Percentiles rank a stretch among this genome's conserved stretches.
phyloP scores from a whole-genome alignment of 495 filamentous ascomycete genomes.

The Margaritispora aquatica region DNA sequence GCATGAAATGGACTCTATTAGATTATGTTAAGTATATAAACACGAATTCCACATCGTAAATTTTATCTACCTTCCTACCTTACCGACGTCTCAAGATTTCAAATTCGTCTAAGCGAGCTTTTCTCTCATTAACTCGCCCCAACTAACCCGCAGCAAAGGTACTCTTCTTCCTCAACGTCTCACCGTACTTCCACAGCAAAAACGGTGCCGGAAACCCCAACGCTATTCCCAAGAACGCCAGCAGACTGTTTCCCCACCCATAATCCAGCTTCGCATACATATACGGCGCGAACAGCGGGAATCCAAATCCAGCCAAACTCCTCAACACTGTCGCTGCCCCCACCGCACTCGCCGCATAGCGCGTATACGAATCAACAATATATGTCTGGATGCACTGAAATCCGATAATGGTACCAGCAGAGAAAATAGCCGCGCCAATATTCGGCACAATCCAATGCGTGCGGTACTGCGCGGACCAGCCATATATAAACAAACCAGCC shows the following conservation, averaged over 20 bases:
- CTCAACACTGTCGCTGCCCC: constrained; percentile 63
- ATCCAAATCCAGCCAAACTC: constrained; percentile 64
- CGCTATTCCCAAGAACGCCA: constrained; percentile 44
- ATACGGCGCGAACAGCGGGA: constrained; percentile 69
- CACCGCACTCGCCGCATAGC: constrained; percentile 67
- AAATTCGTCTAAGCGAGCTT: too few species aligned
- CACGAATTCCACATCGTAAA: too few species aligned
- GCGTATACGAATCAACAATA: constrained; percentile 70
- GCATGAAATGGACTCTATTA: too few species aligned
- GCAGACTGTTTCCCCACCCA: constrained; percentile 51
- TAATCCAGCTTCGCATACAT: constrained; percentile 53
- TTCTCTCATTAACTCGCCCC: too few species aligned
- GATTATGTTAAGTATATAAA: too few species aligned
- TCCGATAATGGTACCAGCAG: constrained; percentile 52
- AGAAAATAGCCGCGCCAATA: constrained; percentile 58
- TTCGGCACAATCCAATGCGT: constrained; percentile 71
- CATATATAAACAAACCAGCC: constrained; percentile 64
- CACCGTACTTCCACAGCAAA: constrained; percentile 44
- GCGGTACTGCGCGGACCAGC: constrained; percentile 58
- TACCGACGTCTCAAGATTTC: too few species aligned
- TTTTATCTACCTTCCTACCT: too few species aligned
- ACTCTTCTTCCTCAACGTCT: constrained; percentile 46
- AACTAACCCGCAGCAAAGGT: constrained; percentile 54
- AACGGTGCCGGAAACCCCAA: constrained; percentile 46
- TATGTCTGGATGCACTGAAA: constrained; percentile 74